Base-by-base conservation (phyloP, 768 basidiomycete genomes). In the Amanita brunnescens region DNA sequence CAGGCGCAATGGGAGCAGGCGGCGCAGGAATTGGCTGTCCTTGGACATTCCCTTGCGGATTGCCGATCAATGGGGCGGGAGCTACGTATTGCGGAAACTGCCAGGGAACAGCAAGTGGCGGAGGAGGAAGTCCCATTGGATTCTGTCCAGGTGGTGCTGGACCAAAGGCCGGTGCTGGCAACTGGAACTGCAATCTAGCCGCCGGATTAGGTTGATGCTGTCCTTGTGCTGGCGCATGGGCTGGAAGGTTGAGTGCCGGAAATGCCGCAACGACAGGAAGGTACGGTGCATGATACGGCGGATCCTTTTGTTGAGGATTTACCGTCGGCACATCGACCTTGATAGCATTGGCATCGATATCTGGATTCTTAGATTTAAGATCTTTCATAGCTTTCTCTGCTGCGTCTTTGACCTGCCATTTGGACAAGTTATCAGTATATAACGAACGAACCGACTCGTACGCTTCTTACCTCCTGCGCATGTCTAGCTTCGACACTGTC, bases 401-500 rank as follows among this genome's bases (percentile, higher is more conserved):
- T 0, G 88, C 89, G 46, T 70, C 76, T 46, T 77, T 76, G 33
- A 90, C 86, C 87, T 89, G 47, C 1, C 23, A 6, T 18, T 29
- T 33, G n/a, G 34, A 40, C 18, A 29, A 42, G 50, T 18, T 53
- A 32, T 49, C 42, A 48, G 45, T 23, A 13, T 12, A 44, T 30
- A 29, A 38, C 39, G 16, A 30, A 34, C 2, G 13, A 33, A 18
- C 4, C 21, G 1, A 13, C 6, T 29, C 2, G n/a, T 6, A 14
- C 10, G 13, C 16, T 1, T 53, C 67, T 21, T 49, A 83, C 88
- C 71, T 90, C 87, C 47, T 80, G 72, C 3, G 71, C 75, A 58
- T 87, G 84, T 30, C 85, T 72, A 47, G 75, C 66, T 47, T 87
- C 85, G 0, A 81, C 75, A 1, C 70, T 56, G 51, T 90, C 87